Evolutionary conservation across 2,329 filamentous ascomycete genomes (phyloP).

Genomic region (Botryotinia calthae): DNA sequence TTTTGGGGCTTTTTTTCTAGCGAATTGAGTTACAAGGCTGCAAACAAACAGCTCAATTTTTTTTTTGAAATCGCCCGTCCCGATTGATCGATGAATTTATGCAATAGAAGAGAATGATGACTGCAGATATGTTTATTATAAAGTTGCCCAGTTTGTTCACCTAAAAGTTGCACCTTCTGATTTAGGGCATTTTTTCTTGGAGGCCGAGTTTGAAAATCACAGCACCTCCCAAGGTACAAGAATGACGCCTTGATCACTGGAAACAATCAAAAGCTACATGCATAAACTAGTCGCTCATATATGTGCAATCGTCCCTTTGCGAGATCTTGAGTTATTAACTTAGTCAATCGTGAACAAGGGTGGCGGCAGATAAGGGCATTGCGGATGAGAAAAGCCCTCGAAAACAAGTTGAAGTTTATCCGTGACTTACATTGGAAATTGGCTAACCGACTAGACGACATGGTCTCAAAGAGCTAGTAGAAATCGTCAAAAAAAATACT

Average conservation of each 20-base stretch:
- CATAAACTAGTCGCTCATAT: not conserved
- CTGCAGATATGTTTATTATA: not conserved
- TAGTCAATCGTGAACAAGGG: not conserved
- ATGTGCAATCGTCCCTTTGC: not conserved
- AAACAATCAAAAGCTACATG: not conserved
- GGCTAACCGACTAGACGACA: not conserved
- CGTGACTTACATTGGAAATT: not conserved
- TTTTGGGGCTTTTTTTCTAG: no score
- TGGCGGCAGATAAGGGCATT: not conserved
- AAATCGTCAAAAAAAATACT: not conserved
- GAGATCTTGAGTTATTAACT: not conserved
- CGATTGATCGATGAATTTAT: not conserved
- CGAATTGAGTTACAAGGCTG: not conserved
- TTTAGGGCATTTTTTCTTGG: not conserved
- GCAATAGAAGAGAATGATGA: not conserved
- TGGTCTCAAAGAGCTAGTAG: not conserved
- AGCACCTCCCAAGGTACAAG: not conserved
- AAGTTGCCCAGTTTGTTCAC: not conserved
- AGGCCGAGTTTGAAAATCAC: not conserved
- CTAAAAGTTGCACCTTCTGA: not conserved
- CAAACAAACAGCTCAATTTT: not conserved
- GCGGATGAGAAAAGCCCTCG: not conserved
- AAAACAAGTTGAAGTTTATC: not conserved
- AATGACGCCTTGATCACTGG: not conserved
- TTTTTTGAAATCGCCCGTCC: not conserved